phyloP scores from a whole-genome alignment of 495 filamentous ascomycete species.

The Penicillium argentinense region DNA sequence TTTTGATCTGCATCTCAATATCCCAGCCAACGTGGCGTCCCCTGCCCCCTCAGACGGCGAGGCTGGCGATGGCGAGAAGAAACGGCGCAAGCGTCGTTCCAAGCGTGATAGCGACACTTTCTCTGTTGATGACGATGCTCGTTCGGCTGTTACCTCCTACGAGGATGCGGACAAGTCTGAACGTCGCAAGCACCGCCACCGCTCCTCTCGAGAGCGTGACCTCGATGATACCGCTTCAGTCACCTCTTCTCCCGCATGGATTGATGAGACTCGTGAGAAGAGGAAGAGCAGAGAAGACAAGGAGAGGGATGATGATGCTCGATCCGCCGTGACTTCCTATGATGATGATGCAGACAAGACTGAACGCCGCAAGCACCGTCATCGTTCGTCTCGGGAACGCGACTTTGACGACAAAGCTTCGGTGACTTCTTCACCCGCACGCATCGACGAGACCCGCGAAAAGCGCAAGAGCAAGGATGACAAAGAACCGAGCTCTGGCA shows the following conservation, averaged over 20 bases:
- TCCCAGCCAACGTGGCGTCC: background rate
- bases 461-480: conserved; percentile 32
- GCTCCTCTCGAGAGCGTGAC: conserved; percentile 27
- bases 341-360: conserved; percentile 13
- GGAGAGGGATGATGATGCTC: conserved; percentile 16
- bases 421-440: conserved; percentile 34
- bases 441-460: conserved; percentile 27
- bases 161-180: conserved; percentile 23
- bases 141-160: conserved; percentile 7
- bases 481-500: conserved; percentile 33
- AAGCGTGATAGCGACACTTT: conserved; percentile 28
- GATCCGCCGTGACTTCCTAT: conserved; percentile 20
- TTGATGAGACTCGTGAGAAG: conserved; percentile 31
- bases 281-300: conserved; percentile 31
- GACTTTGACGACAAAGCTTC: conserved; percentile 37
- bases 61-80: conserved; percentile 17
- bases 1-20: conserved; percentile 20
- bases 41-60: conserved; percentile 6
- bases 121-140: conserved; percentile 13
- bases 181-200: conserved; percentile 24
- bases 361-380: conserved; percentile 22
- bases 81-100: conserved; percentile 29
- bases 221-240: conserved; percentile 32
- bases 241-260: conserved; percentile 34
- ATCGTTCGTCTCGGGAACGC: conserved; percentile 26